phyloP scores from a whole-genome alignment of 169 alveolate species.

The Cyclospora cayetanensis region DNA sequence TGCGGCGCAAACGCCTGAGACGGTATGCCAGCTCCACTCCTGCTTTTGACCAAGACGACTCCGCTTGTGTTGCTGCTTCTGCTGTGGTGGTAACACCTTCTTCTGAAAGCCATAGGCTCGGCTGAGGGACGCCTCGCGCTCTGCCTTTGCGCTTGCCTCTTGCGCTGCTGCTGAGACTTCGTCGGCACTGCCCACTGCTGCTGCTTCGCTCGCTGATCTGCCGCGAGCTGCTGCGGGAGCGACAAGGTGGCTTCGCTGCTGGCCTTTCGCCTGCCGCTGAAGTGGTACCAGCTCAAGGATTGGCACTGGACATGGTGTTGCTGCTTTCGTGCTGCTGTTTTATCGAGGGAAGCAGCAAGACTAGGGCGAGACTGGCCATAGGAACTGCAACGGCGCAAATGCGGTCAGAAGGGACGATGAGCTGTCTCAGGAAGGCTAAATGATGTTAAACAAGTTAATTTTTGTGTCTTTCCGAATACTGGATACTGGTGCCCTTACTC shows the following conservation, averaged over 20 bases:
- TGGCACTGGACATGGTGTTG: too few species aligned
- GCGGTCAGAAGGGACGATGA: neutral
- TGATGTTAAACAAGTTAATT: neutral
- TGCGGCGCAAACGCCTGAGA: neutral
- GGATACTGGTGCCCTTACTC: neutral
- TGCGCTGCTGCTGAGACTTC: neutral
- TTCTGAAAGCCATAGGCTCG: neutral
- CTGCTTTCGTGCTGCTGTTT: neutral
- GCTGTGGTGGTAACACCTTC: neutral
- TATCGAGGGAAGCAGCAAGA: neutral
- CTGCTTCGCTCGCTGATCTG: too few species aligned
- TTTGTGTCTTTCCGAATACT: neutral
- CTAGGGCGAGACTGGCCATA: neutral
- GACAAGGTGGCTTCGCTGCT: too few species aligned
- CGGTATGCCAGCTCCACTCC: too few species aligned
- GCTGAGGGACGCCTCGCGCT: neutral
- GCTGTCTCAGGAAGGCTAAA: too few species aligned
- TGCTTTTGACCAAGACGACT: neutral
- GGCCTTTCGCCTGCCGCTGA: too few species aligned
- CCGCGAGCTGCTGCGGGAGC: too few species aligned
- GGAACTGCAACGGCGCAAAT: neutral
- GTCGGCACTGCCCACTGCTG: conserved; percentile 8
- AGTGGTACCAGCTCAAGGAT: too few species aligned
- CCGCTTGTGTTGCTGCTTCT: neutral
- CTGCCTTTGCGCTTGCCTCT: neutral